A percentile compares a stretch with the other conserved stretches of the same genome.
These are phyloP conservation scores for Phalaenopsis aphrodite DNA, from an alignment of 106 monocot species.

Conservation along the genomic window DNA sequence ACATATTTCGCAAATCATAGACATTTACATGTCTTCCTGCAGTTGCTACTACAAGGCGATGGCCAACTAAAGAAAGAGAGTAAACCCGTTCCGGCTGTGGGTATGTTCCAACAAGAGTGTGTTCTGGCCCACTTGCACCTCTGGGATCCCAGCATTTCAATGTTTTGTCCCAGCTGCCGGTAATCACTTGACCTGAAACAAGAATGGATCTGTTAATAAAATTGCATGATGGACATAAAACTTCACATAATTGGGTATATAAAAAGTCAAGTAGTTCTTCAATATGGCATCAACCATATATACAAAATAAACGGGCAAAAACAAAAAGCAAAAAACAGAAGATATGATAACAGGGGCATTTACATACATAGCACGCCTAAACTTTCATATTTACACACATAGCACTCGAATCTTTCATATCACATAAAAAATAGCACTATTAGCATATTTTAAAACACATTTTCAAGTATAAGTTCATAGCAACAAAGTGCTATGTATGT, in stretches of 20 bases:
- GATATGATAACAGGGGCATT: too few species aligned
- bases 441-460: too few species aligned
- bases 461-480: too few species aligned
- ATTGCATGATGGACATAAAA: background rate
- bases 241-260: background rate
- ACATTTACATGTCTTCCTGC: constrained; percentile 96
- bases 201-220: background rate
- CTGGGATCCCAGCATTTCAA: constrained; percentile 95
- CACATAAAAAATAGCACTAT: too few species aligned
- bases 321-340: background rate
- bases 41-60: constrained; percentile 83
- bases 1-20: constrained; percentile 95
- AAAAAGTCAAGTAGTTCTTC: background rate
- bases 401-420: too few species aligned
- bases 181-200: constrained; percentile 79
- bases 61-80: constrained; percentile 79
- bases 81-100: constrained; percentile 91
- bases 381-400: too few species aligned
- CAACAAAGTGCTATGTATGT: too few species aligned
- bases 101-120: constrained; percentile 76
- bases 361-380: too few species aligned
- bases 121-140: constrained; percentile 85
- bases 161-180: constrained; percentile 98
- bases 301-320: background rate
- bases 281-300: background rate